Evolutionary conservation across 768 basidiomycete genomes (phyloP).

Genomic region (Tricholoma sp.): DNA sequence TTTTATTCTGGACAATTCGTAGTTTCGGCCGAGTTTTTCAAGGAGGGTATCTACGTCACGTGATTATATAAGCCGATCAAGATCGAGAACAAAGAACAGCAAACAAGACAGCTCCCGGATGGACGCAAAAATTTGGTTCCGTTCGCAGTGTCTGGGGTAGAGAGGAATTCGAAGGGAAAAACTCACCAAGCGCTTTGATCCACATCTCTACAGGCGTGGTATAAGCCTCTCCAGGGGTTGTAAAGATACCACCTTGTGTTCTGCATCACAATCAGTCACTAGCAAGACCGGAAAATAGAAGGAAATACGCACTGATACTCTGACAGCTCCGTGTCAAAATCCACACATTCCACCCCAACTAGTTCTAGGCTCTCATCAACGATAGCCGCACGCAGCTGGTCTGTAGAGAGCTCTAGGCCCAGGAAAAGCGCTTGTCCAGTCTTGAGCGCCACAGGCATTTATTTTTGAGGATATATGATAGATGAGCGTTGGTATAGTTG

Average conservation of each 20-base stretch:
- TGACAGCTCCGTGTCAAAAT: slow-evolving; percentile 74
- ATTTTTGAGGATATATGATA: slow-evolving; percentile 16
- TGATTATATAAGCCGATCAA: slow-evolving; percentile 27
- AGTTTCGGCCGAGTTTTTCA: slow-evolving; percentile 65
- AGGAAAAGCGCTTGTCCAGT: slow-evolving; percentile 60
- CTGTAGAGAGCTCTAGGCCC: slow-evolving; percentile 76
- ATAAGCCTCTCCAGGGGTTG: slow-evolving; percentile 80
- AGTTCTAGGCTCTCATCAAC: slow-evolving; percentile 81
- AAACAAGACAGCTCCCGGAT: slow-evolving; percentile 24
- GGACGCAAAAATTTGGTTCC: slow-evolving; percentile 57
- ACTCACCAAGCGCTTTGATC: slow-evolving; percentile 80
- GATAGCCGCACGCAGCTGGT: slow-evolving; percentile 78
- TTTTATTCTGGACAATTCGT: slow-evolving; percentile 68
- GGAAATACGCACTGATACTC: slow-evolving; percentile 70
- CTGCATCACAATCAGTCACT: slow-evolving; percentile 31
- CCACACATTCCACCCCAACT: slow-evolving; percentile 76
- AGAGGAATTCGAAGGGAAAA: background rate
- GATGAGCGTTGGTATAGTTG: slow-evolving; percentile 15
- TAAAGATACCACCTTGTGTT: slow-evolving; percentile 84
- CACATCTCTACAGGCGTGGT: slow-evolving; percentile 90
- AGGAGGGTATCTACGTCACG: slow-evolving; percentile 59
- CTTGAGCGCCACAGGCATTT: slow-evolving; percentile 42
- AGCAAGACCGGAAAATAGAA: slow-evolving; percentile 11
- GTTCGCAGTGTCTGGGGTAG: slow-evolving; percentile 26
- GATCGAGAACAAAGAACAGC: slow-evolving; percentile 13